Evolutionary conservation across 768 basidiomycete species (phyloP).

Genomic region (Pleurotus sapidus): DNA sequence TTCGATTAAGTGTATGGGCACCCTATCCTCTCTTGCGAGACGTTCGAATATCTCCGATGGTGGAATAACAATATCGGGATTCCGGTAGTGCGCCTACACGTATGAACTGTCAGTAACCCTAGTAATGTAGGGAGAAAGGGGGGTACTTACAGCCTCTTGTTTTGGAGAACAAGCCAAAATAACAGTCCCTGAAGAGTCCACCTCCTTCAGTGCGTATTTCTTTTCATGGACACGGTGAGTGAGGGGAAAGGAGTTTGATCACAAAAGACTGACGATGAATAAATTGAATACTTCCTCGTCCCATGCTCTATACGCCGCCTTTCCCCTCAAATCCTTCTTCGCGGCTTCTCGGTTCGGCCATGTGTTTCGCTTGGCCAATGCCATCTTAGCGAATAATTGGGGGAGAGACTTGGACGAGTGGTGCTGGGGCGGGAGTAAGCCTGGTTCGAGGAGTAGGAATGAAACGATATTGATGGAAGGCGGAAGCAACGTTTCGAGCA

Average conservation of each 20-base stretch:
- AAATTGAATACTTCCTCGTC: conserved; percentile 9
- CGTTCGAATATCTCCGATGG: conserved; percentile 14
- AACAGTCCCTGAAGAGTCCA: conserved; percentile 12
- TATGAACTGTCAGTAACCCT: too few relatives aligned
- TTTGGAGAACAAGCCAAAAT: conserved; percentile 11
- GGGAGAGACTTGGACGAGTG: conserved; percentile 7
- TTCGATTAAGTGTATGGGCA: conserved; percentile 15
- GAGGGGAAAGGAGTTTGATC: neutral
- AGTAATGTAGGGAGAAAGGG: too few relatives aligned
- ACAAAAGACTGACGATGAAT: conserved; percentile 12
- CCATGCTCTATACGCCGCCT: conserved; percentile 13
- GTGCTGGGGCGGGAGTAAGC: conserved; percentile 12
- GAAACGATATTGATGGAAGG: conserved; percentile 10
- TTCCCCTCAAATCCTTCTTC: conserved; percentile 5
- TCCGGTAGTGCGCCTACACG: conserved; percentile 12
- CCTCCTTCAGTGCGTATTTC: conserved; percentile 10
- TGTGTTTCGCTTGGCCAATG: conserved; percentile 13
- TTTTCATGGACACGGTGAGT: neutral
- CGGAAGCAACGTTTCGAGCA: conserved; percentile 7
- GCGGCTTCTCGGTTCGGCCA: conserved; percentile 11
- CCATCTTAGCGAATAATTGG: conserved; percentile 15
- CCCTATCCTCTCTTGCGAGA: conserved; percentile 9
- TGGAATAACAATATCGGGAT: conserved; percentile 12
- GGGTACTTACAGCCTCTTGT: conserved; percentile 15
- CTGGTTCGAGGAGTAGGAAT: conserved; percentile 16